Percentiles rank a stretch among this genome's conserved stretches.
Evolutionary conservation across 2,329 filamentous ascomycete genomes (phyloP).

Genomic region (Niveomyces coronatus): DNA sequence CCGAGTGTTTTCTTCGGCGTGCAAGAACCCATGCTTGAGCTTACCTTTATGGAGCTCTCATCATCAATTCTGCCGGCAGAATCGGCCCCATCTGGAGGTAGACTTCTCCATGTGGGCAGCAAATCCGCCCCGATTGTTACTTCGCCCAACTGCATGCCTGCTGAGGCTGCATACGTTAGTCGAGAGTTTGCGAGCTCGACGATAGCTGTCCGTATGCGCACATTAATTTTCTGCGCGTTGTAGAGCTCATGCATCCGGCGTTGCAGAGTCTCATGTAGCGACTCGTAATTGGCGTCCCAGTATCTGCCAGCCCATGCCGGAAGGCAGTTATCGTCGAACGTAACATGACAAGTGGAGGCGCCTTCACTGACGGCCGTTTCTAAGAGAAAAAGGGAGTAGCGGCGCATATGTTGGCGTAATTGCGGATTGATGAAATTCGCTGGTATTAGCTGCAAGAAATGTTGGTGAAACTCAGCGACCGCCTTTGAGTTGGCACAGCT

Average conservation of each 20-base stretch:
- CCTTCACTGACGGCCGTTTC: constrained; percentile 13
- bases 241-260: constrained; percentile 13
- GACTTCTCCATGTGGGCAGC: constrained; percentile 19
- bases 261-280: constrained; percentile 19
- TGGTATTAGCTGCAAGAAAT: neutral
- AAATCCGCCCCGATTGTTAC: constrained; percentile 18
- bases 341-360: constrained; percentile 13
- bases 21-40: neutral
- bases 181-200: constrained; percentile 18
- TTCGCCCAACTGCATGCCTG: constrained; percentile 14
- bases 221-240: constrained; percentile 13
- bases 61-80: constrained; percentile 8
- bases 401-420: constrained; percentile 1
- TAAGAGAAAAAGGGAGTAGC: constrained; percentile 15
- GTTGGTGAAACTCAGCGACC: too few relatives aligned
- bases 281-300: constrained; percentile 17
- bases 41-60: constrained; percentile 5
- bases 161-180: constrained; percentile 16
- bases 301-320: constrained; percentile 17
- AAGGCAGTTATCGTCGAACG: constrained; percentile 20
- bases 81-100: neutral
- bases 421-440: neutral
- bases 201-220: constrained; percentile 14
- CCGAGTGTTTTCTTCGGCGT: constrained; percentile 3
- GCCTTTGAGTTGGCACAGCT: too few relatives aligned